Evolutionary conservation across 2,329 filamentous ascomycete genomes (phyloP).

Genomic region (Fusarium tuaranense): DNA sequence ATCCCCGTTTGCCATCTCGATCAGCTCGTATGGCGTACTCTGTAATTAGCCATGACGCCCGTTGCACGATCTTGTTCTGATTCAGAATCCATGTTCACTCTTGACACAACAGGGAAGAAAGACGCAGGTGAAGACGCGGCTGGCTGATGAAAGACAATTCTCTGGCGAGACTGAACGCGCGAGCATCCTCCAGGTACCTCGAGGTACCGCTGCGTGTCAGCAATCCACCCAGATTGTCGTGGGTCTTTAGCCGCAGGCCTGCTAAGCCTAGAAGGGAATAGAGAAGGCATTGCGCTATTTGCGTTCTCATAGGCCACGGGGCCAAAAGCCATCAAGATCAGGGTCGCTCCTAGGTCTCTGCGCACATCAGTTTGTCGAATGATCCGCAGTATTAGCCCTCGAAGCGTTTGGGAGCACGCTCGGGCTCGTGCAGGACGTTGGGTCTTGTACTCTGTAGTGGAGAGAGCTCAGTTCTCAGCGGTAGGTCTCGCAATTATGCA

Average conservation of each 20-base stretch:
- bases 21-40: neutral
- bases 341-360: constrained; percentile 12
- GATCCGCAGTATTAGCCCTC: constrained; percentile 23
- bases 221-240: constrained; percentile 29
- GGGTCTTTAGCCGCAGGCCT: constrained; percentile 19
- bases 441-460: constrained; percentile 3
- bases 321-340: constrained; percentile 12
- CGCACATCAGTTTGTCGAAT: constrained; percentile 20
- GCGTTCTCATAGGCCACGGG: constrained; percentile 11
- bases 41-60: neutral
- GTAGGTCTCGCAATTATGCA: constrained; percentile 4
- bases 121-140: neutral
- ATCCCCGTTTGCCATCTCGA: neutral
- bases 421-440: constrained; percentile 4
- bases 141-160: constrained; percentile 1
- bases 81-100: neutral
- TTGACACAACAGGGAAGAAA: neutral
- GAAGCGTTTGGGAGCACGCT: constrained; percentile 3
- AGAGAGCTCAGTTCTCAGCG: constrained; percentile 6
- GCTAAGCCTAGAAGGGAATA: constrained; percentile 40
- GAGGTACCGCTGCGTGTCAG: constrained; percentile 40
- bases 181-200: constrained; percentile 23
- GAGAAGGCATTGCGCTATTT: constrained; percentile 36
- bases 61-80: neutral
- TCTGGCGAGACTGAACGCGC: neutral